Base-by-base conservation (phyloP, 2,329 filamentous ascomycete species). In the Pseudogymnoascus sp. region DNA sequence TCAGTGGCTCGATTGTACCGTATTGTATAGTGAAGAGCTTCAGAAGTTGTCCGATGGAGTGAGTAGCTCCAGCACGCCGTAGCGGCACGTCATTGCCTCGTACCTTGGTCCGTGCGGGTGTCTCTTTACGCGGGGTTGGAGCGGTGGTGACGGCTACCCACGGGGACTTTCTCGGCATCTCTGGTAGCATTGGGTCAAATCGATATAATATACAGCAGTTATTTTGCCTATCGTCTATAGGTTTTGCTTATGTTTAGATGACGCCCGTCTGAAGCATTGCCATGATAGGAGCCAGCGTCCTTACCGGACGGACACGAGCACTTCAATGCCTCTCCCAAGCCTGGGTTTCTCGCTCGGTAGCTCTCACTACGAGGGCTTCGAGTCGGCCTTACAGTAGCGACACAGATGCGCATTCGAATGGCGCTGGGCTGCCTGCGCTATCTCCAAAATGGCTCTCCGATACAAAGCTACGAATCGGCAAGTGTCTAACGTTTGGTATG, bases 401-500 rank as follows among this genome's bases (percentile, higher is more conserved):
- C n/a, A 4, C 28, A 12, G 2, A n/a, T 8, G 8, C 28, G 28
- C 8, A 35, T 33, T 22, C 28, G 16, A 35, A 55, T 7, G 11
- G 16, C 16, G 9, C 9, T n/a, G 14, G 9, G 16, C 28, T 55
- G 7, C 65, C 67, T 19, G 62, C 67, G 64, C 79, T 69, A 69
- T 79, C 72, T n/a, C 78, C 86, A 16, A 79, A 85, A 71, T 94
- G 90, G 90, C 83, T 92, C 36, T 82, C 85, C 4, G 82, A 87
- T 63, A 81, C 88, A 42, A 88, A 86, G 70, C 70, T 77, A 12
- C 82, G 90, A 16, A 77, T 93, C 28, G 90, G 89, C 1, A 86
- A 85, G 75, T 92, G 90, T 72, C 84, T 93, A 67, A 83, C 81
- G 65, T 93, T 91, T 71, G 90, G 90, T 2, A 79, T 90, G 67